Base-by-base conservation (phyloP, 148 eudicot species). In the Limonium bicolor region DNA sequence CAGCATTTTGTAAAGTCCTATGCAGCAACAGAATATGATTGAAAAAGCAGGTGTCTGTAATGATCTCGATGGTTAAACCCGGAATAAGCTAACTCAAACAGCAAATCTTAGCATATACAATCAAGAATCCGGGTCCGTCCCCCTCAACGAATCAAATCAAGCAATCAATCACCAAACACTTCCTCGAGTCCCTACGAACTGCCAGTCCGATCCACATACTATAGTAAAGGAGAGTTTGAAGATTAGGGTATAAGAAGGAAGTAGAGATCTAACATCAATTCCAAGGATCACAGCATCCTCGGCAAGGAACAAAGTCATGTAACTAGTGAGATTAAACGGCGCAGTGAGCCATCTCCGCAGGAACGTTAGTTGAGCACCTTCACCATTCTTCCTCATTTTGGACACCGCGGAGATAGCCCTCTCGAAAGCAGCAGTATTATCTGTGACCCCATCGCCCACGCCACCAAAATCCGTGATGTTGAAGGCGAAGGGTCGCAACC, bases 291-390 rank as follows among this genome's bases (percentile, higher is more conserved):
- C 92, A 50, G 94, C 86, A 49, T 61, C 86, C 47, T 83, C 56
- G 64, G 80, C 94, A 26, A 88, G 83, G 32, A 74, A 88, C 63
- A 88, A 53, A 56, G 94, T 88, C 74, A 88, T 58, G 50, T 74
- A 74, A 47, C 96, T 87, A 2, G 96, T 87, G 43, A 87, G 66
- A 63, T 82, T 82, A 49, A 87, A 87, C 37, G 94, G 96, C 25
- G 77, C 78, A 61, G 94, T 87, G 9, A 82, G 69, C 96, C 96
- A 87, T 13, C 27, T 5, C 27, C 96, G 80, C 65, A 5, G 88
- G 85, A 34, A 87, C 94, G 62, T 76, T 82, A 87, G 80, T 66
- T 76, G 87, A 10, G 64, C 96, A 2, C 96, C 96, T 1, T 93
- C 96, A 49, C 94, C 93, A 15, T 46, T 70, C 41, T 56, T 86